Conservation (phyloP, 1,284 basidiomycete genomes). For the Cryptococcus neoformans region DNA sequence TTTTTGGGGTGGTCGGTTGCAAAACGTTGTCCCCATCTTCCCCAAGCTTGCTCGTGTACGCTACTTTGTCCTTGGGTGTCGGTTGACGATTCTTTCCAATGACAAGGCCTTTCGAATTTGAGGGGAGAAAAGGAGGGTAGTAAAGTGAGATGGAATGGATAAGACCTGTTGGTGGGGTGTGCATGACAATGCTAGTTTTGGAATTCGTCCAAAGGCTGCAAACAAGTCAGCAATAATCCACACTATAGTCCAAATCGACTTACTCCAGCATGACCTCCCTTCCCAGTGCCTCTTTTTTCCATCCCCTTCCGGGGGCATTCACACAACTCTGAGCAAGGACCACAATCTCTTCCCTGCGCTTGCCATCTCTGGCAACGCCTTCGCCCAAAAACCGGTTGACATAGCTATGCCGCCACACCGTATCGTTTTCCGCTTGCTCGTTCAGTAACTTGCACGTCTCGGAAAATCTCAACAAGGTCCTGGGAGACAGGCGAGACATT, state of each 20-base stretch:
- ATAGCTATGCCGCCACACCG: slow-evolving; percentile 44
- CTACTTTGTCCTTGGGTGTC: neutral
- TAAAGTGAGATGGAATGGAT: slow-evolving; percentile 41
- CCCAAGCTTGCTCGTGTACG: neutral
- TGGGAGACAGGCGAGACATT: slow-evolving; percentile 36
- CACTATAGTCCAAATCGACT: slow-evolving; percentile 6
- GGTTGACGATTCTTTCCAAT: slow-evolving; percentile 29
- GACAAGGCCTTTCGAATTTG: slow-evolving; percentile 17
- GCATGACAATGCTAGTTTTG: slow-evolving; percentile 29
- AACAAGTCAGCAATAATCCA: neutral
- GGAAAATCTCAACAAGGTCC: slow-evolving; percentile 28
- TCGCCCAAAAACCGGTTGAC: slow-evolving; percentile 40
- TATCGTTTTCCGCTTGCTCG: slow-evolving; percentile 30
- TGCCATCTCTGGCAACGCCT: slow-evolving; percentile 15
- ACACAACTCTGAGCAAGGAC: slow-evolving; percentile 27
- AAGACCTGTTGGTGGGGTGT: slow-evolving; percentile 38
- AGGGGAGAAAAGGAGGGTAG: slow-evolving; percentile 36
- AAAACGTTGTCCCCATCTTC: neutral
- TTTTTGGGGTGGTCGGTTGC: slow-evolving; percentile 15
- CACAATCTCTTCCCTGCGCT: slow-evolving; percentile 22
- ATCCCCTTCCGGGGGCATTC: slow-evolving; percentile 24
- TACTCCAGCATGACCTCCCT: slow-evolving; percentile 44
- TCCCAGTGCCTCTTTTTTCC: slow-evolving; percentile 32
- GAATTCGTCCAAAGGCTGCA: slow-evolving; percentile 40
- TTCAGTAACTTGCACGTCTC: slow-evolving; percentile 31